Percentiles rank a stretch among this genome's conserved stretches.
These are phyloP conservation scores for Erysimum cheiranthoides DNA, from an alignment of 345 rosid species.

Conservation along the genomic window DNA sequence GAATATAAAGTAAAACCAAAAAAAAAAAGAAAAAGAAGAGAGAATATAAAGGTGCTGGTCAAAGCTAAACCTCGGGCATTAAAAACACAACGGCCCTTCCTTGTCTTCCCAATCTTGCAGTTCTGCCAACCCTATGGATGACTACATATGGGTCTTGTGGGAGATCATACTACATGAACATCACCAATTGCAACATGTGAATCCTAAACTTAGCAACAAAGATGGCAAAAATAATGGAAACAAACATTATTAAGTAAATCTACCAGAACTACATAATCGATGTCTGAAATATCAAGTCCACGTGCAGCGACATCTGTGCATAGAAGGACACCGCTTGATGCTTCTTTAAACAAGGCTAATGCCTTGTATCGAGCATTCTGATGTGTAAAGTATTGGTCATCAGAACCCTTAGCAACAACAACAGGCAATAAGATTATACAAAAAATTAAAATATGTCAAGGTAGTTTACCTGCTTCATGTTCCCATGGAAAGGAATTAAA, in stretches of 20 bases:
- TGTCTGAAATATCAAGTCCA: constrained; percentile 93
- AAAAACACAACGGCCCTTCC: constrained; percentile 78
- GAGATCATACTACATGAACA: constrained; percentile 76
- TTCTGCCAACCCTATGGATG: constrained; percentile 88
- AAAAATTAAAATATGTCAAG: neutral
- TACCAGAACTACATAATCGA: constrained; percentile 94
- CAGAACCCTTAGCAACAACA: constrained; percentile 24
- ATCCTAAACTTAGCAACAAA: constrained; percentile 1
- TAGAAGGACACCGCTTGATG: constrained; percentile 76
- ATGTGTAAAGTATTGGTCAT: constrained; percentile 21
- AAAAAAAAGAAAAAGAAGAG: too few relatives aligned
- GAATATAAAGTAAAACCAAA: too few relatives aligned
- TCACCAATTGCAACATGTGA: constrained; percentile 4
- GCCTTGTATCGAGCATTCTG: constrained; percentile 87
- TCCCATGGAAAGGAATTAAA: constrained; percentile 86
- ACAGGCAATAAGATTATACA: constrained; percentile 13
- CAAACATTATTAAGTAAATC: neutral
- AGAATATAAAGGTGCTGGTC: neutral
- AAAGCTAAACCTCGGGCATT: constrained; percentile 66
- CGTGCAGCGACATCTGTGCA: constrained; percentile 98
- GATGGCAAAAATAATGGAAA: neutral
- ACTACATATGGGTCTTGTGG: constrained; percentile 94
- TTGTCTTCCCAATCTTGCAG: constrained; percentile 89
- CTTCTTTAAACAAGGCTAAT: constrained; percentile 73
- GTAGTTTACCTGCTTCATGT: constrained; percentile 82